A percentile compares a stretch with the other conserved stretches of the same genome.
These are phyloP conservation scores for Starmera caribaea DNA, from an alignment of 805 yeast species.

Conservation along the genomic window DNA sequence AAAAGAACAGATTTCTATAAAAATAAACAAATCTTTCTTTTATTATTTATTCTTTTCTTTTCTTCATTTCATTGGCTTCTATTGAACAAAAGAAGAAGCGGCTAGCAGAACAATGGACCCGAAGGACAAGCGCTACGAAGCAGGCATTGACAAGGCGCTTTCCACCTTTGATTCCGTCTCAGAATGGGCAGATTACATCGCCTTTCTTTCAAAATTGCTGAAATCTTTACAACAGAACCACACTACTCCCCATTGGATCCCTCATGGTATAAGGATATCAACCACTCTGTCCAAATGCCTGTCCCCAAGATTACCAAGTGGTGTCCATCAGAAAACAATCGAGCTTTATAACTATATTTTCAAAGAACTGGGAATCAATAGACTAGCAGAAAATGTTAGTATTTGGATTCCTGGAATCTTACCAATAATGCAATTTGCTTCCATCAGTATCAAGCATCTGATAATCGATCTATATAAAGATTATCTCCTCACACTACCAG, in stretches of 20 bases:
- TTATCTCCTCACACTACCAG: conserved; percentile 43
- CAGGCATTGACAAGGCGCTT: conserved; percentile 66
- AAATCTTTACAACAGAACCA: conserved; percentile 52
- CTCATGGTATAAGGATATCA: conserved; percentile 57
- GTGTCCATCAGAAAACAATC: conserved; percentile 86
- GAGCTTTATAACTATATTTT: conserved; percentile 69
- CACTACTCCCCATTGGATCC: conserved; percentile 45
- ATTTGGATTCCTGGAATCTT: conserved; percentile 91
- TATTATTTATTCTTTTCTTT: background rate
- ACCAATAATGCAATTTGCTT: conserved; percentile 81
- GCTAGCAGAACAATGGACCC: conserved; percentile 27
- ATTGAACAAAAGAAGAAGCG: background rate
- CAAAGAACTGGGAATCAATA: conserved; percentile 44
- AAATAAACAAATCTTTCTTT: background rate
- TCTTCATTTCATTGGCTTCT: background rate
- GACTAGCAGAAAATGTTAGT: conserved; percentile 44
- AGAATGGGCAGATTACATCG: conserved; percentile 98
- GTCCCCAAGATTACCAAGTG: conserved; percentile 78
- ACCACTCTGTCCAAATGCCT: conserved; percentile 69
- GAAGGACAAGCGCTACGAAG: conserved; percentile 57
- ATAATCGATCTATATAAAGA: conserved; percentile 52
- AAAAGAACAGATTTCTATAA: too few species aligned
- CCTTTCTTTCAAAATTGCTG: conserved; percentile 71
- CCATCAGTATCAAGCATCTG: conserved; percentile 79
- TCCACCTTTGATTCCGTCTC: conserved; percentile 69